Evolutionary conservation across 441 rosid genomes (phyloP), one percentile per base, ranked within the genome.

Genomic region (Populus trichocarpa): DNA sequence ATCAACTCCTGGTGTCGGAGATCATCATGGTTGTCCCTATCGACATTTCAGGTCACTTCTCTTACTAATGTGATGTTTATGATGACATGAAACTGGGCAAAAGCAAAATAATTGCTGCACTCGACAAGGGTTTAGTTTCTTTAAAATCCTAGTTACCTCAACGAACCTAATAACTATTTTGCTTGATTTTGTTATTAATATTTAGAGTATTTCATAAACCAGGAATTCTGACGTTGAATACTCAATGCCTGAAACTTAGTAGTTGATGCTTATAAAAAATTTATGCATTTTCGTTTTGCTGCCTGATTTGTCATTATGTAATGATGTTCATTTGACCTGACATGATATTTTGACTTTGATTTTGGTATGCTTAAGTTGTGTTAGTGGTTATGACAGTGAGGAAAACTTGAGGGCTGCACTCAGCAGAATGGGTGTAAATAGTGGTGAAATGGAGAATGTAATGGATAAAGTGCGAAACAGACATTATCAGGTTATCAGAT

Each of bases 1-100:
- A 57, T 88, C 84, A 63, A 89, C 93, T 75, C 98, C 98, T 84
- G 89, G 95, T 12, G 88, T 83, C 40, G 98, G 99, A 25, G 97
- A 94, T 81, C 94, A 96, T 82, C 97, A 93, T 74, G 97, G 99
- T 70, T 96, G 98, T 74, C 99, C 99, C 57, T 96, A 89, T 79
- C 89, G 97, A 75, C 97, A 94, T 86, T 93, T 94, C 84, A 92
- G 98, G 98, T 93, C 40, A 81, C 22, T 79, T 38, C 67, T 73
- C n/a, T 36, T 35, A 35, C 65, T 70, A 69, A 40, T 61, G 64
- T 8, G 32, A 70, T 73, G 70, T 32, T 70, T 40, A 35, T 67
- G 14, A 6, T 63, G 80, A 40, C 16, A 20, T n/a, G 46, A 32
- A 46, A 25, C 67, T 46, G 50, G 72, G 42, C n/a, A 18, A 67